Percentiles rank a stretch among this genome's conserved stretches.
Evolutionary conservation across 192 early-diverging fungal genomes (phyloP).

Genomic region (Rhizophlyctis rosea): DNA sequence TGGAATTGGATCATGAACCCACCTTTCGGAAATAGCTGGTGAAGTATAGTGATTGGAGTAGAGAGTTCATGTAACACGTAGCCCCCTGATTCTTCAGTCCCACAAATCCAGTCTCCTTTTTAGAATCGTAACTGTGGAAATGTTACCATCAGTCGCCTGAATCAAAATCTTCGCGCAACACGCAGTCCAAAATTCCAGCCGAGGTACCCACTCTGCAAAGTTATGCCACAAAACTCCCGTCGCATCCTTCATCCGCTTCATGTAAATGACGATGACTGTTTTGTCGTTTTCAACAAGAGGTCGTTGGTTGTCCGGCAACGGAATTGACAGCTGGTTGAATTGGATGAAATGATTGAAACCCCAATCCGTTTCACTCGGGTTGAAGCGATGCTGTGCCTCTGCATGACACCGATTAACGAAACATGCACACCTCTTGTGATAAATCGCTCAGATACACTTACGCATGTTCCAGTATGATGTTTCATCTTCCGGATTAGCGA

Average conservation of each 20-base stretch:
- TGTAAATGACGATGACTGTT: conserved; percentile 57
- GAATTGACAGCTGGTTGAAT: conserved; percentile 39
- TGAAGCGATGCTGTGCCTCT: conserved; percentile 81
- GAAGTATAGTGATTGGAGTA: conserved; percentile 92
- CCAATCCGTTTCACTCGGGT: conserved; percentile 84
- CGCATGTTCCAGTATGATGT: conserved; percentile 1
- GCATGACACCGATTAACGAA: conserved; percentile 6
- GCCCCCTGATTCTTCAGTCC: conserved; percentile 97
- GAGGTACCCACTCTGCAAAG: conserved; percentile 68
- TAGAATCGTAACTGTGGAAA: conserved; percentile 77
- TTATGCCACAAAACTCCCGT: conserved; percentile 95
- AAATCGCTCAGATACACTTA: not conserved
- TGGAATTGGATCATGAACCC: not conserved
- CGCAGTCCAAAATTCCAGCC: not conserved
- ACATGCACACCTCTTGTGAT: too few relatives aligned
- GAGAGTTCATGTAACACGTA: conserved; percentile 99
- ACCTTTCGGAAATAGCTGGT: conserved; percentile 88
- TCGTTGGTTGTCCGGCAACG: conserved; percentile 33
- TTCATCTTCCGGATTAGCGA: conserved; percentile 67
- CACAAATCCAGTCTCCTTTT: conserved; percentile 84
- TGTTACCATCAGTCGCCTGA: not conserved
- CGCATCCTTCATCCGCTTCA: conserved; percentile 34
- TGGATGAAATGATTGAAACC: conserved; percentile 84
- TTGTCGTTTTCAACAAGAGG: conserved; percentile 69
- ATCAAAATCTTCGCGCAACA: not conserved